phyloP scores from a whole-genome alignment of 2,329 filamentous ascomycete species.

The Parastagonospora nodorum region DNA sequence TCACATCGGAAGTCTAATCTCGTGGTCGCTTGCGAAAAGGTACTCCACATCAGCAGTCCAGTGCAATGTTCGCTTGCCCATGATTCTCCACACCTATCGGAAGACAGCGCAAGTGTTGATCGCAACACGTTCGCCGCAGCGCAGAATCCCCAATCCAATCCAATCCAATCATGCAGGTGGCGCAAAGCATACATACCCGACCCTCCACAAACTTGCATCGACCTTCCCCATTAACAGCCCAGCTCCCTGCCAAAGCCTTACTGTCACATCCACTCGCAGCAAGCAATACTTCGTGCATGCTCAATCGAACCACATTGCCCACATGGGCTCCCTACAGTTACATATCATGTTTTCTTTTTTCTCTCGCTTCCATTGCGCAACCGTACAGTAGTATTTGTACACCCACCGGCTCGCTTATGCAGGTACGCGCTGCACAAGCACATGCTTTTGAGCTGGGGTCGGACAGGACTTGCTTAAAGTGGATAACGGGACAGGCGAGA shows the following conservation, averaged over 20 bases:
- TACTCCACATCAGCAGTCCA: too few relatives aligned
- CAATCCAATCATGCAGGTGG: neutral
- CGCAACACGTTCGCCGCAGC: neutral
- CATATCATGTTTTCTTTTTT: neutral
- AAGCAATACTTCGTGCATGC: neutral
- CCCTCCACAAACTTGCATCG: neutral
- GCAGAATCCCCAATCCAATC: neutral
- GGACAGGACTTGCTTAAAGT: neutral
- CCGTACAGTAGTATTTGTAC: neutral
- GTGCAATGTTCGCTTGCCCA: neutral
- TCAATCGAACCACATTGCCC: neutral
- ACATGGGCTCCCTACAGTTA: neutral
- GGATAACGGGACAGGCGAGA: neutral
- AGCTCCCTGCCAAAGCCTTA: neutral
- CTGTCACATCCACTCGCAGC: too few relatives aligned
- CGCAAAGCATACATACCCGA: neutral
- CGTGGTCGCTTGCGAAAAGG: too few relatives aligned
- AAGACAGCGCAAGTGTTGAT: neutral
- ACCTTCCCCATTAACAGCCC: neutral
- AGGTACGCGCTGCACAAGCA: conserved; percentile 8
- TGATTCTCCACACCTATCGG: neutral
- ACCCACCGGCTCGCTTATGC: neutral
- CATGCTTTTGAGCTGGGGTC: neutral
- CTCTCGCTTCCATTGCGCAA: neutral
- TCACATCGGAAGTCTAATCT: too few relatives aligned